Base-by-base conservation (phyloP, 139 green algal species). In the Chlorella sp. region DNA sequence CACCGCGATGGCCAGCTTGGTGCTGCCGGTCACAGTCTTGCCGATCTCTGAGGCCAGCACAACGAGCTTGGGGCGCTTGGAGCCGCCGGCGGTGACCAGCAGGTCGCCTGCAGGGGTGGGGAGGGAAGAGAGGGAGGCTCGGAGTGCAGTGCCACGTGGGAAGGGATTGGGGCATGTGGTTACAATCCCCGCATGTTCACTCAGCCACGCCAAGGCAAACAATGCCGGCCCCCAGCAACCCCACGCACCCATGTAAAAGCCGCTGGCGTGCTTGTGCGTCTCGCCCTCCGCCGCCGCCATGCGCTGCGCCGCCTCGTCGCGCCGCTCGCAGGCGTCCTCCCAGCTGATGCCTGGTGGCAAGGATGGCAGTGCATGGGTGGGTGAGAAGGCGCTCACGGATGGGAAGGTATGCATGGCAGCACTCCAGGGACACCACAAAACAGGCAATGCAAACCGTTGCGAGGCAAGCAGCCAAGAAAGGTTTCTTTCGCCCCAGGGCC, bases 261-360 rank as follows among this genome's bases (percentile, higher is more conserved):
- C 70, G 39, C 26, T 28, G 70, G 11, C 23, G 39, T 60, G 39
- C 26, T n/a, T n/a, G 70, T 78, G 39, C 70, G 6, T 26, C 39
- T 57, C 26, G 7, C 70, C 70, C 70, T 78, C 70, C 1, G 28
- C 70, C 1, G 39, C 11, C 15, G 25, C 26, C 3, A n/a, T 78
- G 70, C 39, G 70, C 70, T 78, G 9, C 70, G 38, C 39, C 39
- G 70, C 70, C 70, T 78, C 70, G 70, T 78, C 70, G 39, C 70
- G 70, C 39, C 34, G 39, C 18, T 15, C 26, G 70, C 70, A 78
- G 1, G 70, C 70, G 0, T 28, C 39, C 26, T 60, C 39, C 4
- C 56, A 78, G 13, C 1, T 15, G 25, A 78, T 28, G 39, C 70
- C 70, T 44, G 34, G 44, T 9, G 44, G 9, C 7, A 51, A 51